Conservation (phyloP, 2,329 filamentous ascomycete species). For the Exophiala viscosa region DNA sequence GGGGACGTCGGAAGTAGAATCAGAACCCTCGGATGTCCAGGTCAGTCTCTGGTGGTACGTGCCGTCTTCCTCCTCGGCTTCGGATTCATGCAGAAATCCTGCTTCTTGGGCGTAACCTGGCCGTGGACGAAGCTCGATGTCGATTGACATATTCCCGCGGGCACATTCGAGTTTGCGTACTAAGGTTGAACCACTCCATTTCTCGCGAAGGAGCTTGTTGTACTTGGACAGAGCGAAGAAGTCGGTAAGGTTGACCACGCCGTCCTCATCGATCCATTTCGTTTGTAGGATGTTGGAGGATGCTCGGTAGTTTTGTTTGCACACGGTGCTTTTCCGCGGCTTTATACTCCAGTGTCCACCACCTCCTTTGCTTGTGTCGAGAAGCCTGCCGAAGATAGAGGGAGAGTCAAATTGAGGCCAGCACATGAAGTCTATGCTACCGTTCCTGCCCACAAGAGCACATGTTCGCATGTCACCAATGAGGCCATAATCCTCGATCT, state of each 20-base stretch:
- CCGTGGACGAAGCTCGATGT: conserved; percentile 68
- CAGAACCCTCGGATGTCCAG: conserved; percentile 9
- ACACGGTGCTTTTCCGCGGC: conserved; percentile 53
- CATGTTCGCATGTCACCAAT: conserved; percentile 79
- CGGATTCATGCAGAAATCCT: conserved; percentile 52
- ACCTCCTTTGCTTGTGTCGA: conserved; percentile 72
- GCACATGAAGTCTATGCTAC: conserved; percentile 73
- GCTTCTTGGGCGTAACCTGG: conserved; percentile 65
- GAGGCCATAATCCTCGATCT: conserved; percentile 72
- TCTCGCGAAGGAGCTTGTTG: conserved; percentile 39
- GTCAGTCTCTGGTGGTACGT: conserved; percentile 14
- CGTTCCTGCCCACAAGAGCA: conserved; percentile 69
- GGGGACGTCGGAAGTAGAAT: conserved; percentile 6
- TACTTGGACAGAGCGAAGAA: conserved; percentile 70
- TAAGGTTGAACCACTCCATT: conserved; percentile 40
- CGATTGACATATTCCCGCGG: conserved; percentile 61
- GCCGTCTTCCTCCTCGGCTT: conserved; percentile 15
- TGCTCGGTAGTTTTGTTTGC: conserved; percentile 73
- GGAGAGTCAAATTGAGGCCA: conserved; percentile 80
- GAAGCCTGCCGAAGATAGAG: conserved; percentile 67
- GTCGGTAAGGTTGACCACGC: conserved; percentile 68
- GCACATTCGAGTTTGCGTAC: conserved; percentile 70
- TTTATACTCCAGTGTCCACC: conserved; percentile 59
- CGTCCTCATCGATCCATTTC: conserved; percentile 71
- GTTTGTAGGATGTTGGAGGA: conserved; percentile 73